Percentiles rank a stretch among this genome's conserved stretches.
Conservation (phyloP, 768 basidiomycete species). For the Coprinopsis cinerea region DNA sequence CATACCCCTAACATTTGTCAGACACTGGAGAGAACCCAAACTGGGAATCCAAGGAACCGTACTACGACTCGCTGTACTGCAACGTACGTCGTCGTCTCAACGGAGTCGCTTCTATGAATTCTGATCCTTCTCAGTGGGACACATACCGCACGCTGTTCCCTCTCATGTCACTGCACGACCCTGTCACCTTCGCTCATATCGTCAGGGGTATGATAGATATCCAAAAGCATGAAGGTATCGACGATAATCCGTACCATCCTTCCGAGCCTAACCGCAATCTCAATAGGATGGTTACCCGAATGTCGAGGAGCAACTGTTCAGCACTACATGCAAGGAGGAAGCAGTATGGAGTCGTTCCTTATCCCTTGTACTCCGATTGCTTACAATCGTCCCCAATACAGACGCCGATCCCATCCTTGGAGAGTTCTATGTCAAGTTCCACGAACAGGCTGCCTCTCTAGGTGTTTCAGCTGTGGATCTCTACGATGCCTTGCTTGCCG, state of each 20-base stretch:
- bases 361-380: neutral
- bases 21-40: conserved; percentile 61
- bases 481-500: conserved; percentile 52
- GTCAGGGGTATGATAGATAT: conserved; percentile 65
- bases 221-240: conserved; percentile 54
- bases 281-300: conserved; percentile 59
- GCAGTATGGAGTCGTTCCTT: conserved; percentile 42
- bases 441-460: conserved; percentile 39
- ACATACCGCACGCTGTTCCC: conserved; percentile 60
- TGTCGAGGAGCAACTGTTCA: conserved; percentile 50
- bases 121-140: conserved; percentile 46
- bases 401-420: conserved; percentile 60
- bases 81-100: conserved; percentile 36
- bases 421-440: conserved; percentile 64
- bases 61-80: conserved; percentile 64
- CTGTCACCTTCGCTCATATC: conserved; percentile 49
- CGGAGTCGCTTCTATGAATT: neutral
- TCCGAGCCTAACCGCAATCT: neutral
- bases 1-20: conserved; percentile 15
- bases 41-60: conserved; percentile 60
- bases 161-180: conserved; percentile 60
- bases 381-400: conserved; percentile 15
- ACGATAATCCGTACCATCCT: neutral
- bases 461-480: conserved; percentile 44
- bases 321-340: conserved; percentile 56